Percentiles rank a stretch among this genome's conserved stretches.
These are phyloP conservation scores for Penicillium canescens DNA, from an alignment of 495 filamentous ascomycete genomes.

Conservation along the genomic window DNA sequence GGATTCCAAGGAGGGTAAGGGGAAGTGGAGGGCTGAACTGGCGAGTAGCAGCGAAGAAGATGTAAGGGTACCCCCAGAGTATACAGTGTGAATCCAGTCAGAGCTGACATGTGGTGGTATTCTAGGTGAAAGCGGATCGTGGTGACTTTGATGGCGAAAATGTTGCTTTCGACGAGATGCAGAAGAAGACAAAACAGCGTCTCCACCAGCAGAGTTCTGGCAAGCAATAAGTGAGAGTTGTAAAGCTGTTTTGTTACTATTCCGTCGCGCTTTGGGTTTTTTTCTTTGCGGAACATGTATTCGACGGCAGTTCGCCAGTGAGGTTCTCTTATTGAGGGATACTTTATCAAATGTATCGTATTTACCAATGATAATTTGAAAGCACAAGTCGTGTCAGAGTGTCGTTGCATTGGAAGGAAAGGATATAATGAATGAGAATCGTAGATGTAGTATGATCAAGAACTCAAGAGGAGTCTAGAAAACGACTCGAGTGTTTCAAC, in stretches of 20 bases:
- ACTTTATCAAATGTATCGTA: neutral
- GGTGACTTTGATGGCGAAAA: constrained; percentile 47
- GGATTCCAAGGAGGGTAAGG: constrained; percentile 73
- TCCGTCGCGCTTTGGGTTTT: neutral
- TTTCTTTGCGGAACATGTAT: neutral
- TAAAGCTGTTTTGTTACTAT: neutral
- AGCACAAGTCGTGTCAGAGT: neutral
- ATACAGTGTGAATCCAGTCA: neutral
- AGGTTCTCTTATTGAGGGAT: neutral
- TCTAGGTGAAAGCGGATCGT: constrained; percentile 65
- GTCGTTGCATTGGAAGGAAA: neutral
- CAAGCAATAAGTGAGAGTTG: constrained; percentile 11
- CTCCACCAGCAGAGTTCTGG: constrained; percentile 19
- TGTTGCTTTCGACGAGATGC: constrained; percentile 49
- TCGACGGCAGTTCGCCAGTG: neutral
- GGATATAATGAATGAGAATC: neutral
- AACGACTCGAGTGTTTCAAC: constrained; percentile 10
- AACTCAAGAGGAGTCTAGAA: constrained; percentile 1
- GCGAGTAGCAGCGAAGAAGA: constrained; percentile 79
- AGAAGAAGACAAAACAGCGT: constrained; percentile 50
- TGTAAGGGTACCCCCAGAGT: constrained; percentile 40
- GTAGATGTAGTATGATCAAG: constrained; percentile 10
- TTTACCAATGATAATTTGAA: constrained; percentile 1
- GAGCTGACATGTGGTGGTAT: neutral
- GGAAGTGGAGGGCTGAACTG: constrained; percentile 77